A percentile compares a stretch with the other conserved stretches of the same genome.
phyloP scores from a whole-genome alignment of 176 grass and related monocot species.

The Oryza meyeriana region DNA sequence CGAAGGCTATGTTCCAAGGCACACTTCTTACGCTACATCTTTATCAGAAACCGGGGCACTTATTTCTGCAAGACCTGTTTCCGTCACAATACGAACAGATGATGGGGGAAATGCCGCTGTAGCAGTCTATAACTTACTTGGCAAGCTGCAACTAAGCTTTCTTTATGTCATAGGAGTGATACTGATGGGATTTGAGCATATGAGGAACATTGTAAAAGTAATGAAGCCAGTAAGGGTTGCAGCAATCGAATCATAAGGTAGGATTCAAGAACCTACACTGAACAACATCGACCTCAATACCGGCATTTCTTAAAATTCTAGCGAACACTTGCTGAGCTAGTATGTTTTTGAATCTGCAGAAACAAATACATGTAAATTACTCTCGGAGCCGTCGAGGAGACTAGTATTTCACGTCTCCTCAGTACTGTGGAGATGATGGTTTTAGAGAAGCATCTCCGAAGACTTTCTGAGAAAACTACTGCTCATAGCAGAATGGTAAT shows the following conservation, averaged over 20 bases:
- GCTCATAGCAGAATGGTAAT: constrained; percentile 15
- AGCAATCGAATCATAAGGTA: constrained; percentile 65
- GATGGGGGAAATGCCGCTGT: constrained; percentile 50
- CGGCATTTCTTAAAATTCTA: neutral
- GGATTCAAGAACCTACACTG: neutral
- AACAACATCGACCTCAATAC: neutral
- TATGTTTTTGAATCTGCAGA: constrained; percentile 30
- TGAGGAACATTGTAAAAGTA: constrained; percentile 65
- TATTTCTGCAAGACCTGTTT: constrained; percentile 37
- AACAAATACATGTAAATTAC: constrained; percentile 9
- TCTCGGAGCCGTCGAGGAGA: neutral
- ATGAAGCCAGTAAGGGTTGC: constrained; percentile 82
- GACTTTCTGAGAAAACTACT: neutral
- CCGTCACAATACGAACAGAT: constrained; percentile 50
- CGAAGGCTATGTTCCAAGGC: constrained; percentile 21
- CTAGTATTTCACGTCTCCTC: constrained; percentile 37
- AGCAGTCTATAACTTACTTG: constrained; percentile 74
- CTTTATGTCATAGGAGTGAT: constrained; percentile 85
- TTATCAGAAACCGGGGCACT: constrained; percentile 60
- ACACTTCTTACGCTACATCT: constrained; percentile 30
- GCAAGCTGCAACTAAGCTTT: constrained; percentile 89
- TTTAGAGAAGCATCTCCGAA: constrained; percentile 46
- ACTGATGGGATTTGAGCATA: constrained; percentile 74
- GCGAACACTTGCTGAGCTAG: neutral
- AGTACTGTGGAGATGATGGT: constrained; percentile 32